phyloP scores from a whole-genome alignment of 176 grass and related monocot species.

The Carex littledalei region DNA sequence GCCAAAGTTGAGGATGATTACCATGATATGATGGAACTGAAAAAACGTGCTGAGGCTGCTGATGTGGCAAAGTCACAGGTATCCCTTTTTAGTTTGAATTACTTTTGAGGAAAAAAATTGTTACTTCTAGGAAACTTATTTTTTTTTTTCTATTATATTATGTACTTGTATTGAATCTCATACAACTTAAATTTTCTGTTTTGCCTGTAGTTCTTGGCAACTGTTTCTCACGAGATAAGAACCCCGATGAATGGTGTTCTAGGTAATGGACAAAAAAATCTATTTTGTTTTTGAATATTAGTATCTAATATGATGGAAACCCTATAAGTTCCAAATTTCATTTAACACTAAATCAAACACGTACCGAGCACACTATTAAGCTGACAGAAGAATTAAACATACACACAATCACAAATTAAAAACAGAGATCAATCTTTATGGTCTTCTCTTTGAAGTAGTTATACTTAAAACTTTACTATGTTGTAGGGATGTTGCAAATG shows the following conservation, averaged over 20 bases:
- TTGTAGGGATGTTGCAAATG: conserved; percentile 98
- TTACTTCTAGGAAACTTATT: conserved; percentile 9
- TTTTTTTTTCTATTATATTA: neutral
- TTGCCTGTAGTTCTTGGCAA: conserved; percentile 83
- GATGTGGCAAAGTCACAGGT: conserved; percentile 96
- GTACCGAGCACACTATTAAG: neutral
- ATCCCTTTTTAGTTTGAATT: neutral
- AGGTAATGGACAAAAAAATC: conserved; percentile 33
- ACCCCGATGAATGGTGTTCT: conserved; percentile 99
- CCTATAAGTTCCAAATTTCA: neutral
- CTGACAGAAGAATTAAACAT: neutral
- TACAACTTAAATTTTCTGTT: conserved; percentile 1
- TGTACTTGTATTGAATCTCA: neutral
- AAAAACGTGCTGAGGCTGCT: conserved; percentile 73
- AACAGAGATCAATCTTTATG: neutral
- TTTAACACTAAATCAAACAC: conserved; percentile 1
- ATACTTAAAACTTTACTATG: neutral
- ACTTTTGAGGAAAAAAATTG: neutral
- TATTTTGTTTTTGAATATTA: neutral
- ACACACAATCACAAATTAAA: neutral
- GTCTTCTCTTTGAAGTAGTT: neutral
- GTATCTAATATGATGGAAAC: neutral
- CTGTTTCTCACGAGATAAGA: conserved; percentile 99
- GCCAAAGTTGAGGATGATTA: conserved; percentile 84
- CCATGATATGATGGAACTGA: conserved; percentile 66